Conservation (phyloP, 75 land plant species). For the Ceratopteris richardii region DNA sequence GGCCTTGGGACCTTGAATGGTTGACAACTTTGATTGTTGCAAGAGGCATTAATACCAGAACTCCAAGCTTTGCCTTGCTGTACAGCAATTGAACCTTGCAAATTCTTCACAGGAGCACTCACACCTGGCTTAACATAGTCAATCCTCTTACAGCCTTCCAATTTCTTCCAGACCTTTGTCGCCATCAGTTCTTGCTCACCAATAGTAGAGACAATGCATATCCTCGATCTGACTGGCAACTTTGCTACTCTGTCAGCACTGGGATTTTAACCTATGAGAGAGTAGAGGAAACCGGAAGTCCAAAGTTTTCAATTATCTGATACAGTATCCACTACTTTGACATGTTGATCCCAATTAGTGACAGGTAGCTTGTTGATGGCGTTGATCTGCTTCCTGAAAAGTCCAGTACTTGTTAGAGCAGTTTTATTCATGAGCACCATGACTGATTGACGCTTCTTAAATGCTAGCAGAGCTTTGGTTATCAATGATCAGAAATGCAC, state of each 20-base stretch:
- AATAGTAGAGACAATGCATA: slow-evolving; percentile 15
- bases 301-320: slow-evolving; percentile 32
- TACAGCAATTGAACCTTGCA: neutral
- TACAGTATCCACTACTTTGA: slow-evolving; percentile 36
- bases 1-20: neutral
- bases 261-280: slow-evolving; percentile 56
- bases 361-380: slow-evolving; percentile 22
- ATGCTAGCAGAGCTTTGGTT: too few relatives aligned
- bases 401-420: too few relatives aligned
- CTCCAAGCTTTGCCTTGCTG: neutral
- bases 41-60: too few relatives aligned
- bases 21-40: neutral
- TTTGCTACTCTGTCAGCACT: slow-evolving; percentile 9
- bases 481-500: too few relatives aligned
- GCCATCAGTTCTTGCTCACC: slow-evolving; percentile 17
- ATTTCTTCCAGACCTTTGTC: slow-evolving; percentile 58
- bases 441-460: too few relatives aligned
- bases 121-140: slow-evolving; percentile 68
- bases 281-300: slow-evolving; percentile 47
- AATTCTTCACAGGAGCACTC: slow-evolving; percentile 33
- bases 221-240: slow-evolving; percentile 25
- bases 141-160: slow-evolving; percentile 28
- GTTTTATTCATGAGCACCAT: too few relatives aligned
- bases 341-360: slow-evolving; percentile 54
- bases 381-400: neutral